Conservation (phyloP, 371 early-diverging fungal species). For the Mortierella sp. region DNA sequence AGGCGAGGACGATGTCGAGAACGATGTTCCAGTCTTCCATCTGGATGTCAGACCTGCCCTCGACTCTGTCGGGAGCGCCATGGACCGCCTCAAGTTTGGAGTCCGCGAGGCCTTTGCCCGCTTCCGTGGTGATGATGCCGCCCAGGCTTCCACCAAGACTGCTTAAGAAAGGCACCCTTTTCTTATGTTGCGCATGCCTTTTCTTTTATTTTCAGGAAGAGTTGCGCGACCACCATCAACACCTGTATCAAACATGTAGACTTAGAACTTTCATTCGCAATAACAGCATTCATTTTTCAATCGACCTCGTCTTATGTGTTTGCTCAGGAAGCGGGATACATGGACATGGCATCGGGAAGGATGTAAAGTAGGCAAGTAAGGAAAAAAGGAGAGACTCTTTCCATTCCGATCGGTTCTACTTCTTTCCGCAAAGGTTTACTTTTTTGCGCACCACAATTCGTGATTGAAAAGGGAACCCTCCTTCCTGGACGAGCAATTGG, state of each 20-base stretch:
- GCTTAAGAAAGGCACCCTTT: conserved; percentile 12
- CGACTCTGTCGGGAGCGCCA: conserved; percentile 73
- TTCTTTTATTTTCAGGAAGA: background rate
- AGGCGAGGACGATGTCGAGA: conserved; percentile 71
- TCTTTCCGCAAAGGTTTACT: background rate
- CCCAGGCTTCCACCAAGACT: conserved; percentile 29
- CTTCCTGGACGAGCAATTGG: no score
- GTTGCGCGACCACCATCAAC: background rate
- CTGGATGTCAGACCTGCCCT: conserved; percentile 88
- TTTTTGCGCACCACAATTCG: no score
- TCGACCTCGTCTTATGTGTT: background rate
- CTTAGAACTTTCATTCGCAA: conserved; percentile 7
- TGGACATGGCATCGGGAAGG: background rate
- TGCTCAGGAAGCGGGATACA: background rate
- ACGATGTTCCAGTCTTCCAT: conserved; percentile 80
- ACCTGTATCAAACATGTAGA: conserved; percentile 11
- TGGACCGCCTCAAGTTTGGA: conserved; percentile 71
- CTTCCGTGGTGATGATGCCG: conserved; percentile 28
- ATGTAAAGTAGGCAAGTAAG: background rate
- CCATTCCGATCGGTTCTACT: background rate
- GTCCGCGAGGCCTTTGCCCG: conserved; percentile 53
- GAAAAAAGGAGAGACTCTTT: background rate
- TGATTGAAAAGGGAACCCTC: no score
- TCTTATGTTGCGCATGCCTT: background rate
- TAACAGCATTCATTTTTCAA: conserved; percentile 9